phyloP scores from a whole-genome alignment of 2,329 filamentous ascomycete species.

The Coniochaeta sp. region DNA sequence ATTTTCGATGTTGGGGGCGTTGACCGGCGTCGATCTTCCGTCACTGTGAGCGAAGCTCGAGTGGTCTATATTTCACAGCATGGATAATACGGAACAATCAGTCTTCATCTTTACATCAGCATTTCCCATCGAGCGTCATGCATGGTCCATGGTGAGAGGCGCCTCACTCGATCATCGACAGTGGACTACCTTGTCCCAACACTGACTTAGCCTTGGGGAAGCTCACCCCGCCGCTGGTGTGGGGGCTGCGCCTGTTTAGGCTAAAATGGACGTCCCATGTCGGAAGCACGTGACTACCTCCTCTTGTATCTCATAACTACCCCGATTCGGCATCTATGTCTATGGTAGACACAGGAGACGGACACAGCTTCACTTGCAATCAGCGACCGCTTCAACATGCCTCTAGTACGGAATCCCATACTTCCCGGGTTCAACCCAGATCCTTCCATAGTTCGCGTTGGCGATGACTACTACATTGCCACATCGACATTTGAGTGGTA shows the following conservation, averaged over 20 bases:
- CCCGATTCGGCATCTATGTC: not conserved
- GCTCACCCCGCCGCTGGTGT: not conserved
- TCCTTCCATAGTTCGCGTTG: conserved; percentile 44
- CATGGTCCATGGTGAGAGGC: not conserved
- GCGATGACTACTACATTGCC: conserved; percentile 46
- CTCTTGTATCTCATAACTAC: not conserved
- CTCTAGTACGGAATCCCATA: conserved; percentile 43
- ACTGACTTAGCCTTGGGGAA: not conserved
- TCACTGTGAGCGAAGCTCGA: not conserved
- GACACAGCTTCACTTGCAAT: not conserved
- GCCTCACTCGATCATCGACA: not conserved
- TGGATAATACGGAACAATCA: not conserved
- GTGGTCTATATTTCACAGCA: not conserved
- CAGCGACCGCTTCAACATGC: conserved; percentile 26
- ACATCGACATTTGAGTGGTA: conserved; percentile 49
- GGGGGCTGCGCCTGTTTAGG: not conserved
- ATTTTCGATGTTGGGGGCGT: not conserved
- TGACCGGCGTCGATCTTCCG: not conserved
- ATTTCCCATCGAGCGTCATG: not conserved
- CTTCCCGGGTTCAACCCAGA: conserved; percentile 50
- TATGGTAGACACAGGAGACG: not conserved
- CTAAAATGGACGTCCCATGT: not conserved
- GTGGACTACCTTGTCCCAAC: not conserved
- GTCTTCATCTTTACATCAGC: not conserved
- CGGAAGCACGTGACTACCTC: not conserved